Conservation (phyloP, 1,284 basidiomycete species). For the Ceratobasidium sp. region DNA sequence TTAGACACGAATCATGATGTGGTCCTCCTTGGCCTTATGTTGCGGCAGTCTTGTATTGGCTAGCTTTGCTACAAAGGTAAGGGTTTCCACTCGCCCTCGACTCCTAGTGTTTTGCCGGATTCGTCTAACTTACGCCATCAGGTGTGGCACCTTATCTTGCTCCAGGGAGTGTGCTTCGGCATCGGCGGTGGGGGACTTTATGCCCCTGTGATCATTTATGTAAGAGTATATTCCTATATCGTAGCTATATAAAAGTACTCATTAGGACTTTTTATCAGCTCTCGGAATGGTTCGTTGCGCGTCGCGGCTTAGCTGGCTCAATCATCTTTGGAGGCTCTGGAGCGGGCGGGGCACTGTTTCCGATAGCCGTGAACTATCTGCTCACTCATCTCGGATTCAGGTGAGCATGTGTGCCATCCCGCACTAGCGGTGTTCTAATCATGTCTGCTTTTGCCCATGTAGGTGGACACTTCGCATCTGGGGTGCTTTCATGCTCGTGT, state of each 20-base stretch:
- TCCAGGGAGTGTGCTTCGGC: conserved; percentile 40
- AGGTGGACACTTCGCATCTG: conserved; percentile 45
- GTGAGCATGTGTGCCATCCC: neutral
- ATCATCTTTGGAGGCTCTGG: conserved; percentile 44
- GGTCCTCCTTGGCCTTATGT: conserved; percentile 38
- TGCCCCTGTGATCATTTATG: conserved; percentile 39
- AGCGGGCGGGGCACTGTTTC: conserved; percentile 44
- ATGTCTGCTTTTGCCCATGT: neutral
- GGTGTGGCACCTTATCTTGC: conserved; percentile 41
- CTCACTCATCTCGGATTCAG: conserved; percentile 43
- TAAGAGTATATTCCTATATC: neutral
- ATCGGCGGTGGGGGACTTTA: conserved; percentile 41
- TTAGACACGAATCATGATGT: conserved; percentile 32
- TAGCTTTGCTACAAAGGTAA: conserved; percentile 40
- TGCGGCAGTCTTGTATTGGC: conserved; percentile 40
- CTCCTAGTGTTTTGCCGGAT: neutral
- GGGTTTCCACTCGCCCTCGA: neutral
- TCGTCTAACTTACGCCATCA: neutral
- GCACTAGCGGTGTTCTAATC: neutral
- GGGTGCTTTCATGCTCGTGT: conserved; percentile 37
- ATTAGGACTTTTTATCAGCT: neutral
- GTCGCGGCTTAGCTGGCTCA: conserved; percentile 39
- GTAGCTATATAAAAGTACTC: neutral
- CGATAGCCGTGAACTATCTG: conserved; percentile 41
- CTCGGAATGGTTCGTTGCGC: conserved; percentile 42